phyloP scores from a whole-genome alignment of 2,329 filamentous ascomycete species.

The Thermoascus crustaceus region DNA sequence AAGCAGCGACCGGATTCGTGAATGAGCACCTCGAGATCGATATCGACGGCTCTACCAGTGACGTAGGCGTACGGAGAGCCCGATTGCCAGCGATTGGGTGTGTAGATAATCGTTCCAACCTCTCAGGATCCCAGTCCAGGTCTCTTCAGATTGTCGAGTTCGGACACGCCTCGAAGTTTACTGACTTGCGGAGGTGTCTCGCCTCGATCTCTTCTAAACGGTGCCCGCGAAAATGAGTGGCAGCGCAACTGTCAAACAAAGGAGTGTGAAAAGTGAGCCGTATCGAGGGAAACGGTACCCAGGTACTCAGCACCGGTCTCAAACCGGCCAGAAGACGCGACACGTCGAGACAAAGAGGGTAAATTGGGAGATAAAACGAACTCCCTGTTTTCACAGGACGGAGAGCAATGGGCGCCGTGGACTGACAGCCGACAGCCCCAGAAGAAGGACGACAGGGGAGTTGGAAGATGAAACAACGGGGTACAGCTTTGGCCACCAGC shows the following conservation, averaged over 20 bases:
- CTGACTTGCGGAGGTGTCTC: too few relatives aligned
- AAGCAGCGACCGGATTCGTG: constrained; percentile 6
- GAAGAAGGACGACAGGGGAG: neutral
- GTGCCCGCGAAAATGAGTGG: too few relatives aligned
- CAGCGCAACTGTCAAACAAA: too few relatives aligned
- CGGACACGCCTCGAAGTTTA: too few relatives aligned
- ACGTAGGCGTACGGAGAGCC: too few relatives aligned
- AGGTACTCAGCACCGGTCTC: neutral
- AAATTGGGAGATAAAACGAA: neutral
- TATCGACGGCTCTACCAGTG: neutral
- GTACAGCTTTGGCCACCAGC: constrained; percentile 1
- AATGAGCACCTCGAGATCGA: too few relatives aligned
- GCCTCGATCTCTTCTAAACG: too few relatives aligned
- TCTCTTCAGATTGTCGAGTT: too few relatives aligned
- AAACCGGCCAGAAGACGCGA: neutral
- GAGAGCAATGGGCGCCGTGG: neutral
- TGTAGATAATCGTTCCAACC: neutral
- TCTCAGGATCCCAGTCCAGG: too few relatives aligned
- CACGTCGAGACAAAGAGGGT: neutral
- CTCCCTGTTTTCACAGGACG: neutral
- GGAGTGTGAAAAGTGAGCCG: too few relatives aligned
- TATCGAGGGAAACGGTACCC: neutral
- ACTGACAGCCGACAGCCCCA: too few relatives aligned
- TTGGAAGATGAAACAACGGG: constrained; percentile 1
- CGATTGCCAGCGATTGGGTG: neutral